Base-by-base conservation (phyloP, 2,329 filamentous ascomycete species). In the Didymella arachidicola region DNA sequence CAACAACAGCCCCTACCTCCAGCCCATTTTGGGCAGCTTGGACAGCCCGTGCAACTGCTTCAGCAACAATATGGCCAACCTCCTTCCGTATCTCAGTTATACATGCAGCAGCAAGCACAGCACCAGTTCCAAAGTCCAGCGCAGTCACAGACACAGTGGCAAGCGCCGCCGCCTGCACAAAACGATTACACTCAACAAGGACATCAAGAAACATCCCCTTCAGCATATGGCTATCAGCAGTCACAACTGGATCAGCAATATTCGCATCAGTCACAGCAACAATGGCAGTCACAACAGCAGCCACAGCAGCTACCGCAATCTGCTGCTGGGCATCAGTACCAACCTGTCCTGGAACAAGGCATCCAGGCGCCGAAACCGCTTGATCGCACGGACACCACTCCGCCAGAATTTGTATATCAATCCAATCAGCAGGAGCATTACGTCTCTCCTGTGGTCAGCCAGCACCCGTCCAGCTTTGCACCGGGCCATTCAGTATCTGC, bases 361-460 rank as follows among this genome's bases (percentile, higher is more conserved):
- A 68, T 71, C n/a, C 67, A 72, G 59, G 69, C 69, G 14, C 67
- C 70, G 7, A 73, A 67, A 41, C 69, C 73, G 10, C 41, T 70
- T 26, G 63, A 59, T 51, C 68, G 68, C 11, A 69, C 64, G 47
- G 62, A 65, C 14, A 69, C 68, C 34, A 66, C 63, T 7, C 59
- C 69, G 29, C 66, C 71, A 7, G 62, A 63, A 25, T 70, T 74
- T 39, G 63, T 70, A 38, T 63, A 61, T 45, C 61, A 74, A 25
- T 47, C 67, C 18, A 74, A 66, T 48, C 69, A 71, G 11, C 66
- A 69, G 38, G 73, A 69, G 36, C 70, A 73, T 16, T 68, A 72
- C 16, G 72, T 76, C 22, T 77, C 75, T 46, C 75, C 74, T 4
- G 53, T 76, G 22, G 65, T 65, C 3, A 66, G 68, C 41, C 65